Base-by-base conservation (phyloP, 2,329 filamentous ascomycete species). In the Raffaelea albimanens region DNA sequence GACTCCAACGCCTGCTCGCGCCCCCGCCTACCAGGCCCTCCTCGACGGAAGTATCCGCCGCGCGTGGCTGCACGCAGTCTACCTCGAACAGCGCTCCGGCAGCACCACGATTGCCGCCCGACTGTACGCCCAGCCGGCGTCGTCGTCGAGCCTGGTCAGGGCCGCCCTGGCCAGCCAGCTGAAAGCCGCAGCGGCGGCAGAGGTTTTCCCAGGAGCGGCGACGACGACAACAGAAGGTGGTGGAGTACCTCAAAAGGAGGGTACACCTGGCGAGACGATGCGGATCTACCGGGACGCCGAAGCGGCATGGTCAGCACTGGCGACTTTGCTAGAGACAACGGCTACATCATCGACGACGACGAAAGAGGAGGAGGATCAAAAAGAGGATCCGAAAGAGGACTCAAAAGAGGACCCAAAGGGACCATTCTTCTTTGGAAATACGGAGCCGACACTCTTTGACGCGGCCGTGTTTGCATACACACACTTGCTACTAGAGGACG, bases 391-490 rank as follows among this genome's bases (percentile, higher is more conserved):
- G 9, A 7, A 21, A 14, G n/a, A 23, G 5, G 47, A 46, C 5
- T 62, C 57, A 5, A 56, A 62, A 11, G 56, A 60, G 2, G 56
- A 51, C 46, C 29, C 44, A 34, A 18, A 72, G 71, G 23, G 11
- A 25, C 23, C 14, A 16, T 47, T 43, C 36, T 79, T 79, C 60
- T 76, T 76, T 48, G 68, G 60, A 21, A 86, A 90, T 0, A 78
- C 80, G 44, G 63, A 25, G 61, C 87, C 91, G 0, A 80, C 82
- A 0, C 60, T 91, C 21, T 91, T 97, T 56, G 93, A 98, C 65
- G 90, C 91, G 7, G 81, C 80, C 46, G 78, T 97, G 2, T 97
- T 96, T 66, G 82, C 88, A 3, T 98, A 96, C 64, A 90, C 87
- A 0, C 80, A 94, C 63, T 69, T 95, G 44, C 70, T 97, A 45